These are phyloP conservation scores for Aspergillus carbonarius DNA, from an alignment of 2,329 filamentous ascomycete species.

Conservation along the genomic window DNA sequence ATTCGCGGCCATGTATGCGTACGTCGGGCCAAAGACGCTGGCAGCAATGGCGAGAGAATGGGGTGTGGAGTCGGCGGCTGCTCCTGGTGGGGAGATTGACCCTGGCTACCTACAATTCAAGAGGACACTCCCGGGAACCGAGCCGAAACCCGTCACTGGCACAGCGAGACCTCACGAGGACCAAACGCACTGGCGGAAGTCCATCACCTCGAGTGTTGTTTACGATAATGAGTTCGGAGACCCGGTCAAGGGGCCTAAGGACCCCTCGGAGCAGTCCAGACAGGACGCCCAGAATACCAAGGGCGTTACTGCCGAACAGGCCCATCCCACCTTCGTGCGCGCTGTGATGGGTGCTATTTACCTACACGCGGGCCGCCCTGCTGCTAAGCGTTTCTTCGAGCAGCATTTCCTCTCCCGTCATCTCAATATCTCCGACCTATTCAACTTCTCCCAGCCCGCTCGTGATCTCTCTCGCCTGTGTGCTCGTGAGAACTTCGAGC, in stretches of 20 bases:
- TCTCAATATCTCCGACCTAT: slow-evolving; percentile 73
- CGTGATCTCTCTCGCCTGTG: slow-evolving; percentile 82
- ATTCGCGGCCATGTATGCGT: slow-evolving; percentile 82
- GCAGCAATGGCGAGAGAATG: slow-evolving; percentile 75
- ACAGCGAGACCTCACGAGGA: slow-evolving; percentile 46
- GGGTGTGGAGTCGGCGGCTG: slow-evolving; percentile 86
- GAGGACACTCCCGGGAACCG: slow-evolving; percentile 46
- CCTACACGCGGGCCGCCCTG: slow-evolving; percentile 73
- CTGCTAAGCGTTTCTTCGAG: slow-evolving; percentile 78
- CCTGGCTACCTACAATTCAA: slow-evolving; percentile 83
- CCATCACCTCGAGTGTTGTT: slow-evolving; percentile 73
- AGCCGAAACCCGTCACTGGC: slow-evolving; percentile 42
- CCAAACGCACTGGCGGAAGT: slow-evolving; percentile 64
- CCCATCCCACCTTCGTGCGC: slow-evolving; percentile 74
- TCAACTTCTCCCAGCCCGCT: slow-evolving; percentile 80
- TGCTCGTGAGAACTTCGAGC: slow-evolving; percentile 82
- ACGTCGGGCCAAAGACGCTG: slow-evolving; percentile 73
- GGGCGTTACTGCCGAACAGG: slow-evolving; percentile 54
- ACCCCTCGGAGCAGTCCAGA: slow-evolving; percentile 26
- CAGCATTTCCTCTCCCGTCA: slow-evolving; percentile 80
- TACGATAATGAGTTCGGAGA: slow-evolving; percentile 86
- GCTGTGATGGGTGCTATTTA: slow-evolving; percentile 84
- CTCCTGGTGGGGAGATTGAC: slow-evolving; percentile 87
- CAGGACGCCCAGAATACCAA: slow-evolving; percentile 16
- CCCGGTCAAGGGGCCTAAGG: slow-evolving; percentile 31